These are phyloP conservation scores for Liquidambar formosana DNA, from an alignment of 164 flowering plant genomes.

Conservation along the genomic window DNA sequence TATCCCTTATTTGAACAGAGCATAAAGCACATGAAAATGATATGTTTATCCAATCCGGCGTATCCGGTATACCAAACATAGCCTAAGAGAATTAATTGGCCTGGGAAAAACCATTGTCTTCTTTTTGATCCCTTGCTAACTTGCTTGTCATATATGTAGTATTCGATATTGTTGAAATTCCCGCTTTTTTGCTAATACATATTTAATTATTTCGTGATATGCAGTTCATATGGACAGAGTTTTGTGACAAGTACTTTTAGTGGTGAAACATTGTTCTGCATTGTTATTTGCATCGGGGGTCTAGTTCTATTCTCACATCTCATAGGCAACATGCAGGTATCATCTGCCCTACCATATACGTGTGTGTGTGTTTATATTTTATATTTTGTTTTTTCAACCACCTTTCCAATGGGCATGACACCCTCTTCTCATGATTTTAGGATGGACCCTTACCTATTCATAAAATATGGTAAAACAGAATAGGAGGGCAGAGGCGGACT, in stretches of 20 bases:
- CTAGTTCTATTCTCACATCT: slow-evolving; percentile 73
- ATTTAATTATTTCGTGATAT: slow-evolving; percentile 7
- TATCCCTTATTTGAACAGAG: too few relatives aligned
- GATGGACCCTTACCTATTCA: too few relatives aligned
- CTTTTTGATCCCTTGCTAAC: neutral
- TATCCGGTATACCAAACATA: too few relatives aligned
- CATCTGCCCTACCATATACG: neutral
- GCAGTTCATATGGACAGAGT: slow-evolving; percentile 87
- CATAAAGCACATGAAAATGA: too few relatives aligned
- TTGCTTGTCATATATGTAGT: neutral
- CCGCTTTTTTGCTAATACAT: slow-evolving; percentile 6
- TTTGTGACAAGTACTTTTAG: slow-evolving; percentile 50
- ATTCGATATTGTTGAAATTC: neutral
- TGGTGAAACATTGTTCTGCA: slow-evolving; percentile 62
- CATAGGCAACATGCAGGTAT: slow-evolving; percentile 93
- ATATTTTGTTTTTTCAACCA: too few relatives aligned
- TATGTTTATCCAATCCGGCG: too few relatives aligned
- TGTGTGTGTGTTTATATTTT: too few relatives aligned
- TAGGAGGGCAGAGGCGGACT: too few relatives aligned
- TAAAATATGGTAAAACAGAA: too few relatives aligned
- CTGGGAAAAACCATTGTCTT: neutral
- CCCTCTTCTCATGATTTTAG: too few relatives aligned
- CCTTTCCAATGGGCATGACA: too few relatives aligned
- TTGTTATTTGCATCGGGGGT: slow-evolving; percentile 61
- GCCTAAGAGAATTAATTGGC: too few relatives aligned